These are phyloP conservation scores for Gliomastix tumulicola DNA, from an alignment of 2,329 filamentous ascomycete genomes.

Conservation along the genomic window DNA sequence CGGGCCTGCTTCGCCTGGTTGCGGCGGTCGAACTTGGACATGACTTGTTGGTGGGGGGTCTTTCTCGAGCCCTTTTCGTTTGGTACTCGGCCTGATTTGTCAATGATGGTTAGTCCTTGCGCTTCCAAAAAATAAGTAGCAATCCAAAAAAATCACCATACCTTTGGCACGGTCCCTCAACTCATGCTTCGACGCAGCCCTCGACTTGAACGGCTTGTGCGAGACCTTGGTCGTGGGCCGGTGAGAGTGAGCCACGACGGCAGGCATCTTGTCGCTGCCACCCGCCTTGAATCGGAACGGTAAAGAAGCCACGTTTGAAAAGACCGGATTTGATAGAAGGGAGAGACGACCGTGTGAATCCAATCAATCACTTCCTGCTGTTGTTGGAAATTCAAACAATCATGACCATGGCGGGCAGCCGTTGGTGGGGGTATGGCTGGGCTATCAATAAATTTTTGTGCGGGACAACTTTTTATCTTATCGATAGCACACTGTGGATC, in stretches of 20 bases:
- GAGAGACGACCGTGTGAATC: too few species aligned
- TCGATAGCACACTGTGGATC: slow-evolving; percentile 20
- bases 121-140: too few species aligned
- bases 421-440: slow-evolving; percentile 29
- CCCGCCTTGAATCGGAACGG: slow-evolving; percentile 87
- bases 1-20: slow-evolving; percentile 93
- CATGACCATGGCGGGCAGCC: too few species aligned
- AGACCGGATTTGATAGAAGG: neutral
- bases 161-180: slow-evolving; percentile 83
- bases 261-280: slow-evolving; percentile 67
- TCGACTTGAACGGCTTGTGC: slow-evolving; percentile 90
- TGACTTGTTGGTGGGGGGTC: slow-evolving; percentile 90
- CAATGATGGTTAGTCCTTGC: neutral
- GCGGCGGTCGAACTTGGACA: slow-evolving; percentile 92
- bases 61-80: slow-evolving; percentile 69
- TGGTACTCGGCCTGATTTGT: slow-evolving; percentile 63
- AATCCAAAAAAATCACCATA: slow-evolving; percentile 22
- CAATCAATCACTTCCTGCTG: too few species aligned
- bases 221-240: slow-evolving; percentile 82
- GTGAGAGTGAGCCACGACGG: slow-evolving; percentile 71
- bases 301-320: slow-evolving; percentile 59
- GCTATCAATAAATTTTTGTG: slow-evolving; percentile 30
- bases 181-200: slow-evolving; percentile 81
- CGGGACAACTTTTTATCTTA: slow-evolving; percentile 17
- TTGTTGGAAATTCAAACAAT: too few species aligned